Percentiles rank a stretch among this genome's conserved stretches.
Evolutionary conservation across 1,284 basidiomycete species (phyloP).

Genomic region (Cryptococcus sp.): DNA sequence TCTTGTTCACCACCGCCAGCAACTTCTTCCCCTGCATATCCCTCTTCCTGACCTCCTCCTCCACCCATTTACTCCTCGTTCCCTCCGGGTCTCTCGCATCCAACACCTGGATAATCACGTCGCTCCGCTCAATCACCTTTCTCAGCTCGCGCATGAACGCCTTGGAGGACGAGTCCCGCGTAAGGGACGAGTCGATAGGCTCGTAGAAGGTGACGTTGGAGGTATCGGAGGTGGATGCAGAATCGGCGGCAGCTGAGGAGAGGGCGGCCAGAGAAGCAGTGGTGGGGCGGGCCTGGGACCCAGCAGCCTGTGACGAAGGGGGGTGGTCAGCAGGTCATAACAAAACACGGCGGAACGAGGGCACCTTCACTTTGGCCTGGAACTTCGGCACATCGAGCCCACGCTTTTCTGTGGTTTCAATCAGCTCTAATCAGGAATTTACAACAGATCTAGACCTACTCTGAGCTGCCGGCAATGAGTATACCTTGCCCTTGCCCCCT

Average conservation of each 20-base stretch:
- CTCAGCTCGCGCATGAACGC: slow-evolving; percentile 70
- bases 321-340: slow-evolving; percentile 17
- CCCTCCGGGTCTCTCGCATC: slow-evolving; percentile 92
- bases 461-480: slow-evolving; percentile 31
- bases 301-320: slow-evolving; percentile 14
- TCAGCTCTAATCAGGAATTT: neutral
- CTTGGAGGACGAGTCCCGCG: slow-evolving; percentile 56
- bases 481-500: slow-evolving; percentile 34
- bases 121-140: slow-evolving; percentile 89
- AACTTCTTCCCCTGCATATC: slow-evolving; percentile 83
- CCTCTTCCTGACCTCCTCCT: slow-evolving; percentile 80
- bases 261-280: slow-evolving; percentile 32
- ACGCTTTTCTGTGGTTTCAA: slow-evolving; percentile 56
- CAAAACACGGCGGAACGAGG: neutral
- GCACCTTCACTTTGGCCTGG: slow-evolving; percentile 2
- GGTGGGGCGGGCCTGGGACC: slow-evolving; percentile 4
- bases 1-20: slow-evolving; percentile 87
- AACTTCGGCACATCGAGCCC: slow-evolving; percentile 76
- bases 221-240: slow-evolving; percentile 46
- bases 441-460: slow-evolving; percentile 19
- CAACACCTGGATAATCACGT: slow-evolving; percentile 75
- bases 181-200: slow-evolving; percentile 59
- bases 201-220: slow-evolving; percentile 33
- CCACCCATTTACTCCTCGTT: slow-evolving; percentile 77
- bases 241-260: slow-evolving; percentile 58